Evolutionary conservation across 805 yeast genomes (phyloP), one percentile per base, ranked within the genome.

Genomic region (Lachancea dasiensis): DNA sequence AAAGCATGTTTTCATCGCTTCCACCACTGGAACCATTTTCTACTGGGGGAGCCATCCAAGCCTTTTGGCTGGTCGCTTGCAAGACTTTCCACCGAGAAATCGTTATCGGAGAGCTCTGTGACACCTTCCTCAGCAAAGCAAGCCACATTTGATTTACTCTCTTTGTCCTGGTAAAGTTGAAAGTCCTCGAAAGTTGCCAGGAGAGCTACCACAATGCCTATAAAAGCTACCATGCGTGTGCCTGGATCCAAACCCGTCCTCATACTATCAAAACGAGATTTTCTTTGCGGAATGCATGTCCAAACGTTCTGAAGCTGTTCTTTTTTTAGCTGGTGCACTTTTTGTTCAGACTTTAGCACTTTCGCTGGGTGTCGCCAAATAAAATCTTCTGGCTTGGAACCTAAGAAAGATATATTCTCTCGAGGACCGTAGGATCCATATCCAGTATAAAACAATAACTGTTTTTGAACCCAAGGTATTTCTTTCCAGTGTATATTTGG

Each of bases 371-470:
- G 34, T 18, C 56, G 53, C 51, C 79, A 79, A 1, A 85, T 82
- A 39, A 80, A 61, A 54, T 81, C 86, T 33, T 68, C 70, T 1
- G 85, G 87, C 6, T 67, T 55, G 49, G 45, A n/a, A 66, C 56
- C 40, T 63, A 65, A 64, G 75, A 67, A 45, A 66, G 67, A 59
- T 39, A 80, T 70, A 15, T 73, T 72, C 33, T 73, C 77, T 44
- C 94, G 67, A 1, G 77, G 79, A 0, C 87, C 92, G 70, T 82
- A 75, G 33, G 79, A 67, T 2, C 89, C 89, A 57, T 77, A 83
- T 0, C 79, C 69, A 21, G 79, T 68, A 61, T 70, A 79, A 54
- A 76, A 80, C 7, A 75, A 69, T 45, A 80, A 63, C 44, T 71
- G 64, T 51, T 81, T 80, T 36, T 70, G 70, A 35, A 72, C 68